Percentiles rank a stretch among this genome's conserved stretches.
Evolutionary conservation across 352 stramenopile species (phyloP).

Genomic region (Thalassiosira exigua): DNA sequence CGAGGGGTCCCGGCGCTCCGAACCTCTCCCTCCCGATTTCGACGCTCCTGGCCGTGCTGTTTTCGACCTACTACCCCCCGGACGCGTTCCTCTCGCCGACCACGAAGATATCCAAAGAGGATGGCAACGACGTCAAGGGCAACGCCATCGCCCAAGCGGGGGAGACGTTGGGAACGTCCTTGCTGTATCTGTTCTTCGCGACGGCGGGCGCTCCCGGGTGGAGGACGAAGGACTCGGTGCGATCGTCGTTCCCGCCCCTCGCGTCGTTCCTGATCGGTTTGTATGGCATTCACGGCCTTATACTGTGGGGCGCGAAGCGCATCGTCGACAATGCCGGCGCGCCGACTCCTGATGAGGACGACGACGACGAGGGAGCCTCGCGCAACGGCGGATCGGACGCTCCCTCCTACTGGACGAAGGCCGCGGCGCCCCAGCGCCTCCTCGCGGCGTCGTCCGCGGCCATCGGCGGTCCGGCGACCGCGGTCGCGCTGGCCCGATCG

Average conservation of each 20-base stretch:
- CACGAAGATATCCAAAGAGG: neutral
- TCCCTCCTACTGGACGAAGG: conserved; percentile 32
- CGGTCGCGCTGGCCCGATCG: conserved; percentile 74
- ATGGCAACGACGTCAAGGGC: conserved; percentile 1
- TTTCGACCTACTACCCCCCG: conserved; percentile 51
- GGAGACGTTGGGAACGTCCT: conserved; percentile 61
- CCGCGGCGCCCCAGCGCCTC: conserved; percentile 61
- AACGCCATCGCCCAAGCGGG: conserved; percentile 42
- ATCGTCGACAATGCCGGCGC: conserved; percentile 8
- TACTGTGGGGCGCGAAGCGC: conserved; percentile 55
- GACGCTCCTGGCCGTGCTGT: conserved; percentile 42
- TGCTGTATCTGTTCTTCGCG: conserved; percentile 84
- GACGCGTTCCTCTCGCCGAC: conserved; percentile 46
- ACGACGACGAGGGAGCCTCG: too few species aligned
- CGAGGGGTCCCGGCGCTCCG: conserved; percentile 4
- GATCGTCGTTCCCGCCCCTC: conserved; percentile 62
- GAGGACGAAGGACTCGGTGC: conserved; percentile 67
- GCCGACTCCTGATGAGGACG: conserved; percentile 5
- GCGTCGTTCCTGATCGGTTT: conserved; percentile 69
- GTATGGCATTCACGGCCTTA: conserved; percentile 71
- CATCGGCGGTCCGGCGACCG: conserved; percentile 82
- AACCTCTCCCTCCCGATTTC: conserved; percentile 54
- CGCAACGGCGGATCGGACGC: conserved; percentile 7
- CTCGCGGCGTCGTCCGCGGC: conserved; percentile 76
- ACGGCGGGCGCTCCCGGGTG: conserved; percentile 78